phyloP scores from a whole-genome alignment of 805 yeast genomes.

The Clavispora vitiphila region DNA sequence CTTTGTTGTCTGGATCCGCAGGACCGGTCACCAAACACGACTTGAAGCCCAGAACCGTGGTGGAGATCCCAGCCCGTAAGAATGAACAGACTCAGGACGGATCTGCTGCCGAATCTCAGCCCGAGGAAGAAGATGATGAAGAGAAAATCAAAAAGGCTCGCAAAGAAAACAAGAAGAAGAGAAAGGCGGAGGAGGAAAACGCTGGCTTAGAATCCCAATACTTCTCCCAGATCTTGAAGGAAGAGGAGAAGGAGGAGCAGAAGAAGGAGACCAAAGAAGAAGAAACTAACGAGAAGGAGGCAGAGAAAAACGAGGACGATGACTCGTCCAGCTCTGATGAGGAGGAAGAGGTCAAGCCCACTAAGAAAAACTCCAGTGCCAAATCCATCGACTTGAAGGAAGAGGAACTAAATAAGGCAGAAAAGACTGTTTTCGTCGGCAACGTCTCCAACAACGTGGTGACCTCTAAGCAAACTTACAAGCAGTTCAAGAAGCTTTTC shows the following conservation, averaged over 20 bases:
- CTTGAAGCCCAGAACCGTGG: conserved; percentile 28
- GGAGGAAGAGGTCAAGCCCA: conserved; percentile 5
- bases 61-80: conserved; percentile 15
- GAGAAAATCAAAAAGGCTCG: conserved; percentile 3
- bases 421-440: conserved; percentile 82
- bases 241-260: conserved; percentile 35
- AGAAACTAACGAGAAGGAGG: conserved; percentile 11
- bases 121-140: conserved; percentile 10
- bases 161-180: conserved; percentile 10
- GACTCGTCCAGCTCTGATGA: conserved; percentile 16
- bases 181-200: conserved; percentile 29
- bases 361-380: conserved; percentile 28
- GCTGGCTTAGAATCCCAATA: conserved; percentile 22
- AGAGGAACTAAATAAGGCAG: conserved; percentile 75
- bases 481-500: conserved; percentile 63
- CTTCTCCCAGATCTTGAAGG: conserved; percentile 1
- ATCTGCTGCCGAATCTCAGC: conserved; percentile 4
- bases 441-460: conserved; percentile 68
- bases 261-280: conserved; percentile 5
- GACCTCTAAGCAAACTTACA: conserved; percentile 55
- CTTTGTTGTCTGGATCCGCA: conserved; percentile 25
- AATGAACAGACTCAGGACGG: neutral
- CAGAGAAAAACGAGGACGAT: conserved; percentile 14
- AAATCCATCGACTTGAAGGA: conserved; percentile 57
- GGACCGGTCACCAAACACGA: conserved; percentile 45